Evolutionary conservation across 2,329 filamentous ascomycete genomes (phyloP), one percentile per base, ranked within the genome.

Genomic region (Nigrospora sphaerica): DNA sequence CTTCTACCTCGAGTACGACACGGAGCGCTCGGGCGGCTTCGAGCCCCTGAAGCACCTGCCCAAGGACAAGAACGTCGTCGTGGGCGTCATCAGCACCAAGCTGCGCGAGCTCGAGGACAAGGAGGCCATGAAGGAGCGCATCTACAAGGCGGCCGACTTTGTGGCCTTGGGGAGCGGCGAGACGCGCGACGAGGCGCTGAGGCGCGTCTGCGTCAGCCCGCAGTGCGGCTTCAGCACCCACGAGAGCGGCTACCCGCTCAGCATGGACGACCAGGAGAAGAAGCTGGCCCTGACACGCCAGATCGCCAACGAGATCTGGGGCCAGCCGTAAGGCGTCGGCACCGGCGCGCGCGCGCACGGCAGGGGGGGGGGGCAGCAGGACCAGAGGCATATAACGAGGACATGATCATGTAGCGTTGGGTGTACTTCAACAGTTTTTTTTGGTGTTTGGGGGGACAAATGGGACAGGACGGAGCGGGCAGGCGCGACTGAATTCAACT

Each of bases 161-260:
- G 77, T 90, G 23, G 84, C 85, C 0, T 74, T 84, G 64, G 86
- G 85, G 0, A 81, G 74, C 45, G 77, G 77, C 11, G 73, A 85
- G 66, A 78, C 71, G 2, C 71, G 73, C 39, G 77, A 87, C 61
- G 78, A 88, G 62, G 85, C 85, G 0, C 69, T 91, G 12, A 75
- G 84, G 64, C 78, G 83, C 54, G 68, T 90, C 41, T 75, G 75
- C 46, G 75, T 88, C 16, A 85, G 80, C 59, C 84, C 85, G 0
- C 85, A 88, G 68, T 87, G 83, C 60, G 83, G 83, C 6, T 86
- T 86, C 63, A 86, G 85, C 33, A 87, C 81, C 33, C 86, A 91
- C 61, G 80, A 84, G 54, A 81, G 77, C 56, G 86, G 86, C 0
- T 89, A 91, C 59, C 75, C 80, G 13, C 71, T 91, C 45, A 77